Base-by-base conservation (phyloP, 192 early-diverging fungal species). In the Cetraspora pellucida region DNA sequence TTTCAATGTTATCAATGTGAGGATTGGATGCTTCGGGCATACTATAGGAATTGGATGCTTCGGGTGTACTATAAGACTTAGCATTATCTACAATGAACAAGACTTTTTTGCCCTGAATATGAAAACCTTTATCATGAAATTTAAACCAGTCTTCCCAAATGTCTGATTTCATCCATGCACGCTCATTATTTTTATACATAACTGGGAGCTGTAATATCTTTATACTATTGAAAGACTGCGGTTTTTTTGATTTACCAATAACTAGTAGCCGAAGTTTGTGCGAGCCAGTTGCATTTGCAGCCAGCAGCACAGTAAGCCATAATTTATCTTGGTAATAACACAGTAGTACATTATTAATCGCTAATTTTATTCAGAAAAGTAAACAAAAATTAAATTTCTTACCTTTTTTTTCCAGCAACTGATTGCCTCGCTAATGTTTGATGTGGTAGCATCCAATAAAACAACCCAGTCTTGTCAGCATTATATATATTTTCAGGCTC, bases 161-260 rank as follows among this genome's bases (percentile, higher is more conserved):
- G 17, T 52, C 49, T 16, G 2, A 16, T 52, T 9, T 52, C 49
- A 68, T 68, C 37, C 17, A 45, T 25, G 45, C 66, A 10, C 45
- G 11, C 37, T 68, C 45, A 13, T 68, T 68, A 47, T 68, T 44
- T 1, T 47, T 43, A 68, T 68, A 68, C 21, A 68, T 68, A 37
- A 68, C 66, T n/a, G 8, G 17, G 6, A 68, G 23, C 14, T 68
- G 31, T 6, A 2, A 43, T 37, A 68, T 43, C 1, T 68, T 68
- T 43, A 68, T 44, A 6, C 37, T n/a, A 37, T 68, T 68, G 5
- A 68, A 68, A 45, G 28, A 68, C 2, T 16, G 16, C 3, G 43
- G 21, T 16, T 52, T 68, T 68, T 68, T 23, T 19, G 43, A 44
- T 6, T 1, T 68, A 44, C 66, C 66, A 45, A 68, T 68, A 23